These are phyloP conservation scores for Aureococcus anophagefferens DNA, from an alignment of 108 stramenopile species.

Conservation along the genomic window DNA sequence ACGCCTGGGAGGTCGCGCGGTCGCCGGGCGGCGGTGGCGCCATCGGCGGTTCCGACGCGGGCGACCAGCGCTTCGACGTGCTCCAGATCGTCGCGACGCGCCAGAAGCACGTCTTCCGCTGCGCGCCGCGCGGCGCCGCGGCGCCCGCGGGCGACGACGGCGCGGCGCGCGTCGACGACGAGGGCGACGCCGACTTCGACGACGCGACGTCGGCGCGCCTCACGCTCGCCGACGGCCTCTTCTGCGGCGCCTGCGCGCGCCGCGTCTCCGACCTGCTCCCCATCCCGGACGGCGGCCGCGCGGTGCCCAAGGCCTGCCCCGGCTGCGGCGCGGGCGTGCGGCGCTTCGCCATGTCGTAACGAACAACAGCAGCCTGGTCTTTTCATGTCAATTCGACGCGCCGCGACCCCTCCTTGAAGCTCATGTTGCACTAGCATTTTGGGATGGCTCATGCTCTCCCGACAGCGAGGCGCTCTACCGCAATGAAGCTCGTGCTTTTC, in stretches of 20 bases:
- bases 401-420: no score
- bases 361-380: no score
- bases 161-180: background rate
- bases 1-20: background rate
- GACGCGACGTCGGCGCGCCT: background rate
- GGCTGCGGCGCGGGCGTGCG: background rate
- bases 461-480: no score
- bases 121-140: background rate
- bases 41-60: no score
- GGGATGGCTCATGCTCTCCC: no score
- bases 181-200: no score
- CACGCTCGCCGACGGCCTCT: background rate
- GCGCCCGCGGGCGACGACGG: background rate
- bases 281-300: background rate
- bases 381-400: no score
- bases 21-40: background rate
- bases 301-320: background rate
- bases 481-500: no score
- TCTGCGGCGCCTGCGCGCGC: background rate
- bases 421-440: no score
- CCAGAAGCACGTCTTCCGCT: background rate
- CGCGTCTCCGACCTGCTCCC: background rate
- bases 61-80: background rate
- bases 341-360: background rate
- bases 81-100: background rate